Evolutionary conservation across 2,329 filamentous ascomycete species (phyloP).

Genomic region (Penicillium sp.): DNA sequence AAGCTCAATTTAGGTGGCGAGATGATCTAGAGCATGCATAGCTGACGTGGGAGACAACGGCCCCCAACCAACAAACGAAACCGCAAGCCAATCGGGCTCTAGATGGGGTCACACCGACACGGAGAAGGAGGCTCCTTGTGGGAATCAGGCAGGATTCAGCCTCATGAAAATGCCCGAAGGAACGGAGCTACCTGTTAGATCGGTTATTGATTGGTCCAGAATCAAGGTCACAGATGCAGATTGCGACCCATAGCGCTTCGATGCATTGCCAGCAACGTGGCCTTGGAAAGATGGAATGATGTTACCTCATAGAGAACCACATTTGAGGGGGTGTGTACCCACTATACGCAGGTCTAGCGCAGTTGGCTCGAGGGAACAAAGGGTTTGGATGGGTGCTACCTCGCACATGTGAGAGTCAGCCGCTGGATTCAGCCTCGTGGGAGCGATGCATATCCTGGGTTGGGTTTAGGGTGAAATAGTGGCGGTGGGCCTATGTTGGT

Average conservation of each 20-base stretch:
- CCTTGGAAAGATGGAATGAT: not conserved
- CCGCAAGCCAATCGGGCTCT: not conserved
- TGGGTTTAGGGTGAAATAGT: not conserved
- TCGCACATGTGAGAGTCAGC: not conserved
- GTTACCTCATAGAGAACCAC: not conserved
- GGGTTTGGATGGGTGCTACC: not conserved
- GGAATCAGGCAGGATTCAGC: not conserved
- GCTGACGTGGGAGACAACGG: not conserved
- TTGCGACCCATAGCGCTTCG: not conserved
- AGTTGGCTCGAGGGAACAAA: not conserved
- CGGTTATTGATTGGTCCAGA: not conserved
- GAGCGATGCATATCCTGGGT: not conserved
- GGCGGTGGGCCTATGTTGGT: not conserved
- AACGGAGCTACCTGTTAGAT: not conserved
- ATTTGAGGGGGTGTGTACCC: not conserved
- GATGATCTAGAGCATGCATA: not conserved
- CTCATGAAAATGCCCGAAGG: not conserved
- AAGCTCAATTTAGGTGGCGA: not conserved
- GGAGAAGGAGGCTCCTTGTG: not conserved
- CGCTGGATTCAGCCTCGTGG: not conserved
- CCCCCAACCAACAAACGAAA: not conserved
- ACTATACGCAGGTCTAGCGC: not conserved
- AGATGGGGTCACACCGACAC: not conserved
- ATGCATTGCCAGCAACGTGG: not conserved
- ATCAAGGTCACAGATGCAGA: not conserved